A percentile compares a stretch with the other conserved stretches of the same genome.
These are phyloP conservation scores for Erigeron philadelphicus DNA, from an alignment of 140 eudicot species.

Conservation along the genomic window DNA sequence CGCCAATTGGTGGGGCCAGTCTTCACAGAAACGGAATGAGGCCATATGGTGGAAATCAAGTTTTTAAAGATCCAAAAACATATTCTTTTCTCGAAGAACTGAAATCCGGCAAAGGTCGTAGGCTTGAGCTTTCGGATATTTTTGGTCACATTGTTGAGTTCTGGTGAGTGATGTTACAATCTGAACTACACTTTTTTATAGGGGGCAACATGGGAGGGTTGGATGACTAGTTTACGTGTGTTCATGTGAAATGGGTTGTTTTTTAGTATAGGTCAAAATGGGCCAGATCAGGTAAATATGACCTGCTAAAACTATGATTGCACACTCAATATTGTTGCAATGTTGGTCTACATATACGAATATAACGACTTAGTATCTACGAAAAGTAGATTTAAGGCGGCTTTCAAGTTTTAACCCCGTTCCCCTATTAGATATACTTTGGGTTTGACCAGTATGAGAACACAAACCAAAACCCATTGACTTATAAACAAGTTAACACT, in stretches of 20 bases:
- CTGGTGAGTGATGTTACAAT: conserved; percentile 40
- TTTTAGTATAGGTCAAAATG: not conserved
- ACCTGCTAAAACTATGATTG: not conserved
- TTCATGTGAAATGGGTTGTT: not conserved
- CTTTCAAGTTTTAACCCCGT: not conserved
- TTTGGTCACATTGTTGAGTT: conserved; percentile 65
- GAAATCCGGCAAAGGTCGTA: conserved; percentile 63
- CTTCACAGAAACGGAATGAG: conserved; percentile 41
- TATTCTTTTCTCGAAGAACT: conserved; percentile 73
- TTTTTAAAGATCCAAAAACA: conserved; percentile 36
- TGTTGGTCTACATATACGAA: not conserved
- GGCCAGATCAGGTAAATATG: not conserved
- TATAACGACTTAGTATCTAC: not conserved
- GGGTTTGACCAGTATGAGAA: not conserved
- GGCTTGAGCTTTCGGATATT: conserved; percentile 65
- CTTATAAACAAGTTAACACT: not conserved
- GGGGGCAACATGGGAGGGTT: not conserved
- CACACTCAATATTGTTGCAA: not conserved
- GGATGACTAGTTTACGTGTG: not conserved
- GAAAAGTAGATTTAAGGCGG: not conserved
- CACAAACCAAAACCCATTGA: conserved; percentile 14
- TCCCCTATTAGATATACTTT: not conserved
- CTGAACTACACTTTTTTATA: not conserved
- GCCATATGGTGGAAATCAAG: conserved; percentile 43
- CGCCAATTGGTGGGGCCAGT: conserved; percentile 40